Evolutionary conservation across 2,329 filamentous ascomycete species (phyloP).

Genomic region (Aspergillus ustus): DNA sequence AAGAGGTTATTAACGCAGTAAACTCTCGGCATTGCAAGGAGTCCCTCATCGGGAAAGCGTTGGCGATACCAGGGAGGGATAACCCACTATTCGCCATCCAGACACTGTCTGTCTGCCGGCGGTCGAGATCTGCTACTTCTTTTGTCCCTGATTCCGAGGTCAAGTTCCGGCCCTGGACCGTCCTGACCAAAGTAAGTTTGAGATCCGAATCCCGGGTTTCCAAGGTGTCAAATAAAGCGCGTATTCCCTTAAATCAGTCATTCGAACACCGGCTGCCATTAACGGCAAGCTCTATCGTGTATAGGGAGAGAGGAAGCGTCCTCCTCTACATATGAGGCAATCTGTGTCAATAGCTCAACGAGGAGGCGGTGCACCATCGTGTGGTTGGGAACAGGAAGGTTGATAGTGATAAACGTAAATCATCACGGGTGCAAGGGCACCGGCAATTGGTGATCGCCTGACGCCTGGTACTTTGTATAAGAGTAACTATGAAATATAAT

Average conservation of each 20-base stretch:
- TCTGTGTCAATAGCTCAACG: neutral
- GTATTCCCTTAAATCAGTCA: neutral
- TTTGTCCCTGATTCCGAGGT: neutral
- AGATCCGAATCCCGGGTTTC: slow-evolving; percentile 3
- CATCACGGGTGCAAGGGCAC: too few relatives aligned
- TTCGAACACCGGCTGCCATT: neutral
- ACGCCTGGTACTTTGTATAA: too few relatives aligned
- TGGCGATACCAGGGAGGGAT: slow-evolving; percentile 21
- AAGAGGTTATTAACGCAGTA: neutral
- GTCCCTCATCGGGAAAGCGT: slow-evolving; percentile 1
- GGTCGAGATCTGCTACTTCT: neutral
- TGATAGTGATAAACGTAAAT: too few relatives aligned
- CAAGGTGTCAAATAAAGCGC: slow-evolving; percentile 13
- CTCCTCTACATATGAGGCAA: neutral
- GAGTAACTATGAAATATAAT: too few relatives aligned
- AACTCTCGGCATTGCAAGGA: neutral
- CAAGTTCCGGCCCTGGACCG: neutral
- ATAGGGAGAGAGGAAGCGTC: neutral
- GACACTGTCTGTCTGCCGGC: neutral
- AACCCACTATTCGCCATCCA: neutral
- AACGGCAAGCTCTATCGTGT: neutral
- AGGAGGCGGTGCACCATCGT: neutral
- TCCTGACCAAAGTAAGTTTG: slow-evolving; percentile 6
- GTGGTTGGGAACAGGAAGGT: too few relatives aligned
- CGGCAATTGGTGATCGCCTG: too few relatives aligned